Percentiles rank a stretch among this genome's conserved stretches.
Evolutionary conservation across 768 basidiomycete genomes (phyloP).

Genomic region (Boletus tylopilopsis): DNA sequence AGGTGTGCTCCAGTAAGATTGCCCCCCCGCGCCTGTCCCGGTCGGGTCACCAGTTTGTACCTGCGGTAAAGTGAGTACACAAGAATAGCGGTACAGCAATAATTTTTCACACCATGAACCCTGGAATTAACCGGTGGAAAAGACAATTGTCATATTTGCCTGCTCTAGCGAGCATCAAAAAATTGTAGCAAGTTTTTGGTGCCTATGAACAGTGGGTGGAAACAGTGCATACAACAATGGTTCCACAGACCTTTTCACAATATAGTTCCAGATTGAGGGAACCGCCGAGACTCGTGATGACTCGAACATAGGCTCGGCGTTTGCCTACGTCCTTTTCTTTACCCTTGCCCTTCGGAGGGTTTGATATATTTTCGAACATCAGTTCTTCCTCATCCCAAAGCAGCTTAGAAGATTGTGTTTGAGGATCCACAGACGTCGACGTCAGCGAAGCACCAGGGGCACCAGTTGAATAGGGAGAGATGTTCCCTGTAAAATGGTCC

Average conservation of each 20-base stretch:
- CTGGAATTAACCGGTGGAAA: constrained; percentile 92
- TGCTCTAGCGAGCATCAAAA: constrained; percentile 85
- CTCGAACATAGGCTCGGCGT: constrained; percentile 91
- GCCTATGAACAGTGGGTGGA: constrained; percentile 49
- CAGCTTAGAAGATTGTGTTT: constrained; percentile 62
- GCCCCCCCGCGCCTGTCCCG: constrained; percentile 90
- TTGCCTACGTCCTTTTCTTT: constrained; percentile 94
- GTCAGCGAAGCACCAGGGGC: constrained; percentile 91
- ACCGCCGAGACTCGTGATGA: constrained; percentile 89
- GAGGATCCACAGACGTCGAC: constrained; percentile 84
- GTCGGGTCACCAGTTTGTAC: constrained; percentile 98
- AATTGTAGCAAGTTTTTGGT: constrained; percentile 98
- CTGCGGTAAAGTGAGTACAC: constrained; percentile 36
- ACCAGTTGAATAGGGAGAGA: constrained; percentile 89
- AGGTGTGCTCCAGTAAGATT: constrained; percentile 91
- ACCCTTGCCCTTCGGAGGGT: constrained; percentile 75
- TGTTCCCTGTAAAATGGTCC: constrained; percentile 57
- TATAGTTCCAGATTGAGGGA: constrained; percentile 82
- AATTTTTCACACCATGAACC: constrained; percentile 73
- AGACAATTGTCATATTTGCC: constrained; percentile 89
- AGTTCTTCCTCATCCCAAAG: constrained; percentile 99
- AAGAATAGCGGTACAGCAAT: neutral
- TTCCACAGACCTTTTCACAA: constrained; percentile 69
- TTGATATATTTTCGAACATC: constrained; percentile 94
- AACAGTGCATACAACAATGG: neutral